Evolutionary conservation across 2,329 filamentous ascomycete species (phyloP), one percentile per base, ranked within the genome.

Genomic region (Arthrobotrys sinensis): DNA sequence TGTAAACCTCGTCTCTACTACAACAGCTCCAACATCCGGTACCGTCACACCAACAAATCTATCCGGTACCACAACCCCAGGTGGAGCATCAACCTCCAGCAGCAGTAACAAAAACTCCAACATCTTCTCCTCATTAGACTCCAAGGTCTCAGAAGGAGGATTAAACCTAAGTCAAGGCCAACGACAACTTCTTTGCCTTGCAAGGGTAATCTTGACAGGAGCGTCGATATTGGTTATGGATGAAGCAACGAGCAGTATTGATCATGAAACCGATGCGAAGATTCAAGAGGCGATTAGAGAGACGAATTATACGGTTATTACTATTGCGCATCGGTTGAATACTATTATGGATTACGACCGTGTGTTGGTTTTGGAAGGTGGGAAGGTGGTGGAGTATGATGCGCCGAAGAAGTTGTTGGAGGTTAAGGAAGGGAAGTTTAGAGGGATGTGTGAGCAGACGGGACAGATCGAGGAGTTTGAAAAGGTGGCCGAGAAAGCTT

Each of bases 171-270:
- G 91, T 0, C 91, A 93, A 82, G 91, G 92, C 32, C 92, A 94
- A 83, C 88, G 92, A 1, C 92, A 94, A 83, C 89, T 93, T 0
- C 88, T 94, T 43, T 93, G 91, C 81, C 88, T 93, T 3, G 91
- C 91, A 0, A 90, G 90, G 63, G 91, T 90, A 63, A 93, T 93
- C 80, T 89, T 93, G 24, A 87, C 89, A 0, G 88, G 90, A 0
- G 91, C 92, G 2, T 91, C 91, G 82, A 90, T 95, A 81, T 91
- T 95, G 88, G 89, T 94, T 0, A 87, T 94, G 0, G 92, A 95
- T 82, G 92, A 94, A 85, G 92, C 92, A 0, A 95, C 92, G 0
- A 91, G 89, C 2, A 91, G 92, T 0, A 91, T 94, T 1, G 92
- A 94, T 83, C 93, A 93, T 90, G 86, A 88, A 46, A 94, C 92